phyloP scores from a whole-genome alignment of 2,329 filamentous ascomycete species.

The Ascocoryne sarcoides region DNA sequence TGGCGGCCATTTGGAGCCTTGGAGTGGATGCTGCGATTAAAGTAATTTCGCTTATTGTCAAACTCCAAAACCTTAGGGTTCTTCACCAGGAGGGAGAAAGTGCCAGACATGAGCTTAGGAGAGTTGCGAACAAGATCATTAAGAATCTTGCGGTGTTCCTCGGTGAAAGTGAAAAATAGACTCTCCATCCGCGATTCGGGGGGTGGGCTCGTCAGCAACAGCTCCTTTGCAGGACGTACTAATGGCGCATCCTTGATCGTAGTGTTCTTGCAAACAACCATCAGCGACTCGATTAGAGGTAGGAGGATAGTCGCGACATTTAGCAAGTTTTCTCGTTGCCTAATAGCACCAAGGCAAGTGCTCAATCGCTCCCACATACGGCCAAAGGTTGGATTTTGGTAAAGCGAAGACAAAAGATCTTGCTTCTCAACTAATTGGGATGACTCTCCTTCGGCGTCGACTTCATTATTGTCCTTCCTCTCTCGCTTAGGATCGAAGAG shows the following conservation, averaged over 20 bases:
- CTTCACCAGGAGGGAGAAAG: slow-evolving; percentile 90
- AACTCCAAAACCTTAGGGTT: slow-evolving; percentile 99
- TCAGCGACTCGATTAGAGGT: slow-evolving; percentile 88
- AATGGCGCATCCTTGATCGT: slow-evolving; percentile 38
- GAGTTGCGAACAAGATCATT: slow-evolving; percentile 97
- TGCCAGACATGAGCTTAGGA: slow-evolving; percentile 96
- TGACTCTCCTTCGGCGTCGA: slow-evolving; percentile 44
- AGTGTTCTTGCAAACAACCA: slow-evolving; percentile 99
- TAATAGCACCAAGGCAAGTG: slow-evolving; percentile 78
- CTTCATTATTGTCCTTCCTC: slow-evolving; percentile 33
- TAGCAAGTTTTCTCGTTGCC: slow-evolving; percentile 87
- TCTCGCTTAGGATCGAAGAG: slow-evolving; percentile 79
- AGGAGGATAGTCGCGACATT: slow-evolving; percentile 94
- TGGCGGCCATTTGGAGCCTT: slow-evolving; percentile 62
- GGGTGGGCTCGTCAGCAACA: slow-evolving; percentile 64
- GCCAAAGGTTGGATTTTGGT: slow-evolving; percentile 84
- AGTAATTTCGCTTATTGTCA: slow-evolving; percentile 99
- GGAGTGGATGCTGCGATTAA: slow-evolving; percentile 84
- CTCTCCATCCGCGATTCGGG: slow-evolving; percentile 77
- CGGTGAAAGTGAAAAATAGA: slow-evolving; percentile 94
- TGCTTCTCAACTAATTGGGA: slow-evolving; percentile 58
- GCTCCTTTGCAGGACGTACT: slow-evolving; percentile 46
- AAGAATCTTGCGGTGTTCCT: slow-evolving; percentile 93
- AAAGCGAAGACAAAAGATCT: slow-evolving; percentile 77
- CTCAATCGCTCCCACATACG: slow-evolving; percentile 90